These are phyloP conservation scores for Zea mays DNA, from an alignment of 176 grass and related monocot species.

Conservation along the genomic window DNA sequence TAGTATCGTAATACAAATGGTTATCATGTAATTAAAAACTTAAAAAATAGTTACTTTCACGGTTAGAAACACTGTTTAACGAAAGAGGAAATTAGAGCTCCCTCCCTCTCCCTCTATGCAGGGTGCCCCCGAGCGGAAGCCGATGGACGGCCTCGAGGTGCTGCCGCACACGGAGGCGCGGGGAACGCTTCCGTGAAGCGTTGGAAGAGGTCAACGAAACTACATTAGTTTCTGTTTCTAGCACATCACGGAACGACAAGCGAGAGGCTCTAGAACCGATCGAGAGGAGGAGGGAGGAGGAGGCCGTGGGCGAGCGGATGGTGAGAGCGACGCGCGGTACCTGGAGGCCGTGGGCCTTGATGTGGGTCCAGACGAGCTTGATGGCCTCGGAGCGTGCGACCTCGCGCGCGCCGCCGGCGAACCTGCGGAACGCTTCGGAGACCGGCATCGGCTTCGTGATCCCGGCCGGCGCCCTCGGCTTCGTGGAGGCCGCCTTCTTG, in stretches of 20 bases:
- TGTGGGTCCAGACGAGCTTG: conserved; percentile 80
- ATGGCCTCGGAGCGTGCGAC: conserved; percentile 55
- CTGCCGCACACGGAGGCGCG: too few relatives aligned
- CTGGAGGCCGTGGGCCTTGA: conserved; percentile 88
- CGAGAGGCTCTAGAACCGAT: not conserved
- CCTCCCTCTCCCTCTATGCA: too few relatives aligned
- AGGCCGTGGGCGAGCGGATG: not conserved
- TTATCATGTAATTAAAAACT: too few relatives aligned
- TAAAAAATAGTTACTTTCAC: too few relatives aligned
- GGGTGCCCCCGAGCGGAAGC: too few relatives aligned
- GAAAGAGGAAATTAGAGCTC: too few relatives aligned
- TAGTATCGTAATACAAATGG: too few relatives aligned
- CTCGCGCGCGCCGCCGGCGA: conserved; percentile 57
- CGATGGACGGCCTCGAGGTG: too few relatives aligned
- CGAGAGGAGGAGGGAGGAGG: not conserved
- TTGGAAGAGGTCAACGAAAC: too few relatives aligned
- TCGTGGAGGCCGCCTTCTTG: not conserved
- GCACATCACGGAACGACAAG: not conserved
- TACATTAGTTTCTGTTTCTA: not conserved
- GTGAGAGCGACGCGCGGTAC: conserved; percentile 30
- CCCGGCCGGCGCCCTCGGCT: conserved; percentile 24
- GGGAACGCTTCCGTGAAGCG: too few relatives aligned
- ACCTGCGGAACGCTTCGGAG: conserved; percentile 58
- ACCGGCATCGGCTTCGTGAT: conserved; percentile 51
- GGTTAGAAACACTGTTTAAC: too few relatives aligned